phyloP scores from a whole-genome alignment of 768 basidiomycete species.

The Amanita polypyramis region DNA sequence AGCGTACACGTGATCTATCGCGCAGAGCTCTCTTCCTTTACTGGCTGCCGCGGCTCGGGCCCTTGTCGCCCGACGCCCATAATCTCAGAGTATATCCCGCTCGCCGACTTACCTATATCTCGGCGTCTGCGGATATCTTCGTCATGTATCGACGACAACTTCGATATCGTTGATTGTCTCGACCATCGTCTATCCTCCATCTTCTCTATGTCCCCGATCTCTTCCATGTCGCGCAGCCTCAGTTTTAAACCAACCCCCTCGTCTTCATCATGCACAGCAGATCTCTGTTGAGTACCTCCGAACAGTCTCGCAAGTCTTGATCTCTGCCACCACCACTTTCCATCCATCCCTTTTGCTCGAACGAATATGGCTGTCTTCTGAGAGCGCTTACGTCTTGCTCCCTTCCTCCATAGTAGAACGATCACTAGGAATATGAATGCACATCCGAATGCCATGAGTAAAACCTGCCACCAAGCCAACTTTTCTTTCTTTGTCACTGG shows the following conservation, averaged over 20 bases:
- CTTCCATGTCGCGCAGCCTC: slow-evolving; percentile 31
- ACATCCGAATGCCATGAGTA: slow-evolving; percentile 74
- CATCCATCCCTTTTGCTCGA: slow-evolving; percentile 41
- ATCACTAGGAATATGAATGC: slow-evolving; percentile 65
- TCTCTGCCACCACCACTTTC: slow-evolving; percentile 35
- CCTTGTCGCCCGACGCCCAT: slow-evolving; percentile 45
- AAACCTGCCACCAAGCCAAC: slow-evolving; percentile 75
- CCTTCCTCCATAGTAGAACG: slow-evolving; percentile 62
- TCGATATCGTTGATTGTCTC: slow-evolving; percentile 12
- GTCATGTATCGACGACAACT: slow-evolving; percentile 11
- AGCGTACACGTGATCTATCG: neutral
- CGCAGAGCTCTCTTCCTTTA: no score
- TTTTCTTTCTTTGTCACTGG: slow-evolving; percentile 31
- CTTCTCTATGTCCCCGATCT: slow-evolving; percentile 18
- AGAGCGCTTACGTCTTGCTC: slow-evolving; percentile 59
- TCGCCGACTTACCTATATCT: slow-evolving; percentile 9
- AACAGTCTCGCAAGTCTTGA: slow-evolving; percentile 46
- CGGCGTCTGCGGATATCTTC: neutral
- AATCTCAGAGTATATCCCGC: slow-evolving; percentile 11
- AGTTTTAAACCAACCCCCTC: slow-evolving; percentile 21
- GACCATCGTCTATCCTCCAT: slow-evolving; percentile 6
- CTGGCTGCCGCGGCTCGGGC: slow-evolving; percentile 72
- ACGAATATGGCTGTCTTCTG: slow-evolving; percentile 60
- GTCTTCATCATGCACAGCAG: slow-evolving; percentile 12
- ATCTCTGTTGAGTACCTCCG: slow-evolving; percentile 14